A percentile compares a stretch with the other conserved stretches of the same genome.
Evolutionary conservation across 2,329 filamentous ascomycete species (phyloP).

Genomic region (Aspergillus pseudoglaucus): DNA sequence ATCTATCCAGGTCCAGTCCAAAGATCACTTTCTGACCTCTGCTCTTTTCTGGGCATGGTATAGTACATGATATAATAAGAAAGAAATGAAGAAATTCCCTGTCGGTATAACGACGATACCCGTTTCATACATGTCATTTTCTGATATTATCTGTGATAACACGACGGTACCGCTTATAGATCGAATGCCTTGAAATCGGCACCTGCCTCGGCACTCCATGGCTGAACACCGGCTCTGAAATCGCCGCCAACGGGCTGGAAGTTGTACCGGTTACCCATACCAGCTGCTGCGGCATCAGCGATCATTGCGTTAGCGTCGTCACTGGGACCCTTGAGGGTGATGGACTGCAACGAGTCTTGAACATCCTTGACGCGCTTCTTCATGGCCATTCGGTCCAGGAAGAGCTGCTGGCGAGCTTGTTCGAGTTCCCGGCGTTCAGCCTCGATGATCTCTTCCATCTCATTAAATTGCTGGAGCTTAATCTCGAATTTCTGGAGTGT

Average conservation of each 20-base stretch:
- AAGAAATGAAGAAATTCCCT: not conserved
- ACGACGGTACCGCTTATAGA: conserved; percentile 23
- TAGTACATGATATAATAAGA: not conserved
- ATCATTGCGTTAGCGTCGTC: conserved; percentile 36
- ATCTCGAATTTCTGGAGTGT: conserved; percentile 94
- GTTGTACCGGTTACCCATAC: conserved; percentile 34
- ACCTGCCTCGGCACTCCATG: conserved; percentile 35
- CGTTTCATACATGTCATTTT: conserved; percentile 5
- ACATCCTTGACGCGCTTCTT: conserved; percentile 79
- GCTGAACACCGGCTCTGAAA: conserved; percentile 27
- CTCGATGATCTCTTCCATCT: conserved; percentile 88
- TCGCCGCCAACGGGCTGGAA: conserved; percentile 33
- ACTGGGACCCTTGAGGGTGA: conserved; percentile 36
- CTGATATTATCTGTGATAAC: conserved; percentile 18
- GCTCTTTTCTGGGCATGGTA: not conserved
- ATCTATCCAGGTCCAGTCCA: not conserved
- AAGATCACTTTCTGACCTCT: not conserved
- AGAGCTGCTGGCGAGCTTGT: conserved; percentile 82
- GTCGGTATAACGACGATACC: not conserved
- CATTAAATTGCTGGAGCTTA: conserved; percentile 91
- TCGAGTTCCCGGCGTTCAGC: conserved; percentile 91
- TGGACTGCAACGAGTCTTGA: conserved; percentile 59
- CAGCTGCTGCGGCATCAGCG: conserved; percentile 26
- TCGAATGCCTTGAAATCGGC: conserved; percentile 39
- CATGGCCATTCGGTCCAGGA: conserved; percentile 85